phyloP scores from a whole-genome alignment of 306 rosid genomes.

The Potentilla sterilis region DNA sequence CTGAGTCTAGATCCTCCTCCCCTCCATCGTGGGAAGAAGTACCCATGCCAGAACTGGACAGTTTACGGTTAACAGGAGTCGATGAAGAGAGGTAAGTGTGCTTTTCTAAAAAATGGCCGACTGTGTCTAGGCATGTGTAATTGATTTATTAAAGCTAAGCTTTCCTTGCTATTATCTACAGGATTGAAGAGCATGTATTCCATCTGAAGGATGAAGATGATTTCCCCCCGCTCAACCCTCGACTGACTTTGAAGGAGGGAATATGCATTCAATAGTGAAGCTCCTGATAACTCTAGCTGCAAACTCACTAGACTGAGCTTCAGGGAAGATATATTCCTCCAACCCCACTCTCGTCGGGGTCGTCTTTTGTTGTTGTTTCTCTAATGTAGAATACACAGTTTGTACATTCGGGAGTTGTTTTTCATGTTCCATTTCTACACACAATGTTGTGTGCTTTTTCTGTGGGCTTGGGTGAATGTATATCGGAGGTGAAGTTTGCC shows the following conservation, averaged over 20 bases:
- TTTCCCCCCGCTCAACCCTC: conserved; percentile 41
- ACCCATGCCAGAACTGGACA: conserved; percentile 37
- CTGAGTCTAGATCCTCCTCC: conserved; percentile 42
- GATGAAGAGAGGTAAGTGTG: conserved; percentile 53
- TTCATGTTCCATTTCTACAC: not conserved
- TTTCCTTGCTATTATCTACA: not conserved
- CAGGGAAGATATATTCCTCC: not conserved
- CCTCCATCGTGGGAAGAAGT: conserved; percentile 45
- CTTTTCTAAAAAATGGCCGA: not conserved
- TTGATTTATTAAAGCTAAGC: conserved; percentile 33
- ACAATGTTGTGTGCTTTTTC: not conserved
- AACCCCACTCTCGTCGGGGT: not conserved
- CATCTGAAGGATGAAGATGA: conserved; percentile 42
- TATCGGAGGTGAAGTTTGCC: conserved; percentile 16
- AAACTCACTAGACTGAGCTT: conserved; percentile 12
- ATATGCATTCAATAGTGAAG: conserved; percentile 13
- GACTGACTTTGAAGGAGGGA: conserved; percentile 17
- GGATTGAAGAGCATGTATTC: conserved; percentile 30
- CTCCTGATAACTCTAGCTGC: conserved; percentile 4
- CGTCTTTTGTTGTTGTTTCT: not conserved
- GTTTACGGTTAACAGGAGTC: conserved; percentile 26
- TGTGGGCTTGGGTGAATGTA: conserved; percentile 14
- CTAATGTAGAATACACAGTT: not conserved
- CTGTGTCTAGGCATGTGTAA: not conserved
- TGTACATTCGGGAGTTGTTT: conserved; percentile 15